Evolutionary conservation across 2,329 filamentous ascomycete species (phyloP).

Genomic region (Cyclaneusma minus): DNA sequence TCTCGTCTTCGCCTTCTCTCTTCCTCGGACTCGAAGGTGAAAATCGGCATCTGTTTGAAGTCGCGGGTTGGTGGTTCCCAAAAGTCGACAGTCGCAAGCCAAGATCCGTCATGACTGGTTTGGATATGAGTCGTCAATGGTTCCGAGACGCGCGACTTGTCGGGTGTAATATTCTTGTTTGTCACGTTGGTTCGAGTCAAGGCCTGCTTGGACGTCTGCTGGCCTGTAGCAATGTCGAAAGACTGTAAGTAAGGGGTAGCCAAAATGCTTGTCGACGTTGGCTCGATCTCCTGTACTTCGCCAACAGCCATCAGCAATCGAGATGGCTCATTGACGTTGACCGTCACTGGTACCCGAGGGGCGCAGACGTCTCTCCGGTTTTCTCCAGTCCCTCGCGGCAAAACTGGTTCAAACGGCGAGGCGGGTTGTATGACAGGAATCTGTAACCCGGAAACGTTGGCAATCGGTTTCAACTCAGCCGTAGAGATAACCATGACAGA

Average conservation of each 20-base stretch:
- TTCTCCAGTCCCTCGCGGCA: slow-evolving; percentile 28
- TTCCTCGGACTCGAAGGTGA: slow-evolving; percentile 25
- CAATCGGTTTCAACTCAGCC: slow-evolving; percentile 69
- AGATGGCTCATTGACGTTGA: slow-evolving; percentile 46
- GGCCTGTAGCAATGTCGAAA: slow-evolving; percentile 67
- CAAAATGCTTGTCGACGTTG: slow-evolving; percentile 33
- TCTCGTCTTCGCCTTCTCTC: slow-evolving; percentile 44
- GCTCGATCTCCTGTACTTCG: slow-evolving; percentile 38
- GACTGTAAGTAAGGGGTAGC: slow-evolving; percentile 59
- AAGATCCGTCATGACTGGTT: slow-evolving; percentile 67
- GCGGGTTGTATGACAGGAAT: slow-evolving; percentile 34
- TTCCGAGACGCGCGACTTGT: slow-evolving; percentile 56
- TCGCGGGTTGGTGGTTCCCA: slow-evolving; percentile 68
- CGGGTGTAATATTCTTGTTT: slow-evolving; percentile 59
- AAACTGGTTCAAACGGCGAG: slow-evolving; percentile 34
- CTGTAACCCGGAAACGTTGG: slow-evolving; percentile 76
- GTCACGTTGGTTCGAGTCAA: slow-evolving; percentile 79
- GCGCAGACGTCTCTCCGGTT: slow-evolving; percentile 12
- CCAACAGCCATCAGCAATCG: slow-evolving; percentile 55
- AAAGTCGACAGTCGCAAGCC: slow-evolving; percentile 84
- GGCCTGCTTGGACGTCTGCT: slow-evolving; percentile 73
- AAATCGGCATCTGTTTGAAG: slow-evolving; percentile 38
- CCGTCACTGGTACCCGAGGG: slow-evolving; percentile 36
- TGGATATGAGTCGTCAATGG: slow-evolving; percentile 63
- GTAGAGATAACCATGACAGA: slow-evolving; percentile 84